Base-by-base conservation (phyloP, 495 filamentous ascomycete genomes). In the Umbilicaria muhlenbergii region DNA sequence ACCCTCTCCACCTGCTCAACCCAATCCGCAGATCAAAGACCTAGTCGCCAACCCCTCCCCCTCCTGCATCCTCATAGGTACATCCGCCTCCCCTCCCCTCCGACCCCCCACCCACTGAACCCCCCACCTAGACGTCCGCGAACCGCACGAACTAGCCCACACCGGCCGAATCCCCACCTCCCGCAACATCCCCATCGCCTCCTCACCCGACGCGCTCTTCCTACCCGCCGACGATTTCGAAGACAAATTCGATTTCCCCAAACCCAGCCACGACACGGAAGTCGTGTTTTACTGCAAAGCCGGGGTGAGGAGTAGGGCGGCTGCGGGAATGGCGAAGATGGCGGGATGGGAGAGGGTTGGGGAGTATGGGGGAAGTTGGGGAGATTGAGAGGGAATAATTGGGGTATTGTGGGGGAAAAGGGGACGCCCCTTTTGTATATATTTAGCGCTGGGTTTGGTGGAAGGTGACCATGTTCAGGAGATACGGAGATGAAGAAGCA, bases 271-370 rank as follows among this genome's bases (percentile, higher is more conserved):
- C 1, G 6, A n/a, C 45, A 53, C 55, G 35, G 71, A 78, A 51
- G 62, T 94, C 11, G 75, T 95, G 2, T 91, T 95, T 53, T 98
- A 94, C 58, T 98, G 91, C 60, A 89, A 83, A 64, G 77, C 85
- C 0, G 91, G 91, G 2, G 86, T 95, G 45, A 70, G 91, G 59
- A 82, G 81, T 52, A 59, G 68, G 16, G 74, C 82, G 11, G n/a
- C n/a, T 32, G 31, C 4, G 41, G 41, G 41, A 32, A 13, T 13
- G 33, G 19, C 12, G 21, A 11, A 43, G 8, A 34, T 16, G 10
- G 32, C n/a, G 32, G 32, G 24, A 32, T 35, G 36, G 11, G 41
- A 11, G 41, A 12, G 19, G 34, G 41, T 35, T 7, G 41, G 41
- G 5, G 34, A 24, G 41, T 35, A 21, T 16, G 41, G 32, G 15